Conservation (phyloP, 2,329 filamentous ascomycete genomes). For the Domatiomyces catenatus region DNA sequence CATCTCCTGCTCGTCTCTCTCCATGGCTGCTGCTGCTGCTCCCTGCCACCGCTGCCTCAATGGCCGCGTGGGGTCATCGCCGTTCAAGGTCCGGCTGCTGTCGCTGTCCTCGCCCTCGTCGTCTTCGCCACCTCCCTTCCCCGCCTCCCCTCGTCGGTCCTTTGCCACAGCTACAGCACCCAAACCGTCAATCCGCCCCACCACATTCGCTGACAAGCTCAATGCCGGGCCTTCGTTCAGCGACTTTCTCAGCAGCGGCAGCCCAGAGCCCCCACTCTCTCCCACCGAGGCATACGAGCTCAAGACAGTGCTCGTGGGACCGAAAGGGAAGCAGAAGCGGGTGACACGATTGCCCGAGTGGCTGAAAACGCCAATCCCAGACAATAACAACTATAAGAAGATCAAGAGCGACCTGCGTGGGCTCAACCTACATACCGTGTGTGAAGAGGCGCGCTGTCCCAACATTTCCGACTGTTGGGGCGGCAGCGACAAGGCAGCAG, state of each 20-base stretch:
- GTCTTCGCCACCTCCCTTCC: constrained; percentile 27
- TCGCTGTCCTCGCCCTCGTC: constrained; percentile 1
- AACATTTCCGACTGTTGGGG: constrained; percentile 99
- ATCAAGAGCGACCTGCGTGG: constrained; percentile 90
- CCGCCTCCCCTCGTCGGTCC: constrained; percentile 26
- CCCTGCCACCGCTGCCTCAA: constrained; percentile 13
- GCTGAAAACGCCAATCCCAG: constrained; percentile 91
- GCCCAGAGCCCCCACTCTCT: constrained; percentile 25
- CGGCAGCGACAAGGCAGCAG: constrained; percentile 69
- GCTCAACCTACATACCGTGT: constrained; percentile 83
- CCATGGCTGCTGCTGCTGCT: constrained; percentile 10
- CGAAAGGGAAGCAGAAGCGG: constrained; percentile 46
- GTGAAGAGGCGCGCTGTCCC: constrained; percentile 91
- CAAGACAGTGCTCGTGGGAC: constrained; percentile 46
- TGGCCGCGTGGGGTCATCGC: constrained; percentile 14
- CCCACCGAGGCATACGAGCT: constrained; percentile 42
- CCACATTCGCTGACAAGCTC: constrained; percentile 46
- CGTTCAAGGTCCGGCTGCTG: constrained; percentile 16
- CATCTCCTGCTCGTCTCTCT: neutral
- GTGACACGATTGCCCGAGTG: constrained; percentile 71
- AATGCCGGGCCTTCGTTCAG: constrained; percentile 49
- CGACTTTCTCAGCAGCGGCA: constrained; percentile 37
- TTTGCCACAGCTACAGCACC: constrained; percentile 20
- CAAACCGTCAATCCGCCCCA: constrained; percentile 29
- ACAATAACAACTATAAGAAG: constrained; percentile 74